Base-by-base conservation (phyloP, 179 eudicot species). In the Nepenthes alata region DNA sequence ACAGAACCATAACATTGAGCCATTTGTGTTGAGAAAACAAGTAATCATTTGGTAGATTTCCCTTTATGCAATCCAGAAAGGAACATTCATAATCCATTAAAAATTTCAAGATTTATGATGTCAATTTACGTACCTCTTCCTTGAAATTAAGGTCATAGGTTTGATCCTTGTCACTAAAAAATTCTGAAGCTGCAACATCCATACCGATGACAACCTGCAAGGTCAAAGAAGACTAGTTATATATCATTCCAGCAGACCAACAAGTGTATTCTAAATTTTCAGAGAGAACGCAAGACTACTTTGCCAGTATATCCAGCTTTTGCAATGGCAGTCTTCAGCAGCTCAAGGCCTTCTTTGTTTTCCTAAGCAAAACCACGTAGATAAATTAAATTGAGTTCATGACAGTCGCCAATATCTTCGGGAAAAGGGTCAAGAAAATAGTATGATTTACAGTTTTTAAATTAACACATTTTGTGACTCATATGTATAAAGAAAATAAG, bases 121-220 rank as follows among this genome's bases (percentile, higher is more conserved):
- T 50, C 8, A 41, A 41, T 41, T 41, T 7, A 41, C 8, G 69
- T 72, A 76, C 97, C 74, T 88, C 96, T 74, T 91, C 97, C 77
- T 91, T 91, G 77, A 91, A 91, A 83, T 91, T 91, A 69, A 91
- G 68, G 75, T 91, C 96, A 47, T 91, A 91, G 60, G 79, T 71
- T 77, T 88, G 85, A 79, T 91, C 97, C 25, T 78, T 50, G 13
- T 52, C 67, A 54, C 70, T 84, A 76, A 84, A 91, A 68, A 91
- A 91, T 58, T 91, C 97, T 55, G 97, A 88, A n/a, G 97, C 95
- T 68, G 97, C 97, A 71, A 91, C 97, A 78, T 91, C 97, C 97
- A 91, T 91, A 36, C 97, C 97, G 65, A 88, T 91, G 57, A 91
- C 95, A 45, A 91, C 96, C 96, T 88, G 61, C 35, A 16, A 50